Evolutionary conservation across 768 basidiomycete species (phyloP), one percentile per base, ranked within the genome.

Genomic region (Lenzites betulinus): DNA sequence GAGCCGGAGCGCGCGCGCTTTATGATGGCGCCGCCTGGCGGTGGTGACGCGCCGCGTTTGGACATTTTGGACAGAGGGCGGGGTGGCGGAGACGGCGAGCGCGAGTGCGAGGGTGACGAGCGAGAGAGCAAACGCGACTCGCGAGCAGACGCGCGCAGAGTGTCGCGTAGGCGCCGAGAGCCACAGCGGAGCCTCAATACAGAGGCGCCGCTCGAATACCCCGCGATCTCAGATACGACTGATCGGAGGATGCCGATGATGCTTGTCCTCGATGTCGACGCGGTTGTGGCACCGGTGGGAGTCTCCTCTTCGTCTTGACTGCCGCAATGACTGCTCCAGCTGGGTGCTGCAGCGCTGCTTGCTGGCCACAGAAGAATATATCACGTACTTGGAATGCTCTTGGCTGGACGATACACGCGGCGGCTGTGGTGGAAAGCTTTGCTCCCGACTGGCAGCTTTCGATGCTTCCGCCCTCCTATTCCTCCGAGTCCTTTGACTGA

Each of bases 1-100:
- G 83, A 67, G 72, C 77, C 72, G 53, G 84, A 70, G 73, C 87
- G 72, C 12, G 78, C 76, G 35, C 87, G 78, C 74, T 92, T 92
- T 25, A 90, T 79, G 59, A 91, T 77, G 1, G 78, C 76, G 18
- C 84, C 83, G 28, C 73, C 72, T 41, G 77, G 67, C 4, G 85
- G 79, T 46, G 88, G 85, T 6, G 88, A 87, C 44, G 78, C 77
- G 50, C 79, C 76, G 69, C 89, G 81, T 81, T 92, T 92, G 38
- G 89, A 89, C 90, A 92, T 90, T 28, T 43, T 54, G 46, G 7
- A 25, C 22, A 18, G 39, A 16, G 57, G 53, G 50, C 38, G 33
- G 30, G 49, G 43, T 26, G 49, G 43, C 49, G 25, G 42, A 3
- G 54, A 61, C 25, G 52, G 44, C 38, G 59, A 60, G 39, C 42